phyloP scores from a whole-genome alignment of 1,284 basidiomycete species.

The Ustilago xerochloae region DNA sequence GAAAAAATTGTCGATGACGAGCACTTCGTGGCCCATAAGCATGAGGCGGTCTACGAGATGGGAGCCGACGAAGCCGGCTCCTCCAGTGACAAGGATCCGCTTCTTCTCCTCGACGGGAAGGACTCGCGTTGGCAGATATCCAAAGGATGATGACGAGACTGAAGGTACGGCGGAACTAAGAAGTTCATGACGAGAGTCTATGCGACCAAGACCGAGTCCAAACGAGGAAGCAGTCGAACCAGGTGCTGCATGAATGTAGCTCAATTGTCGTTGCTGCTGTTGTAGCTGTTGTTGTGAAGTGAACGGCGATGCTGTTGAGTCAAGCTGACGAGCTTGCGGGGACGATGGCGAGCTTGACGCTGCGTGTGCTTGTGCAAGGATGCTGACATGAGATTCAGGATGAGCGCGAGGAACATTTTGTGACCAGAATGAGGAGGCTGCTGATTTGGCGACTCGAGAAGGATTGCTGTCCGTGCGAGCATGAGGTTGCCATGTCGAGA shows the following conservation, averaged over 20 bases:
- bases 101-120: conserved; percentile 82
- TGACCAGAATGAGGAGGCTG: conserved; percentile 38
- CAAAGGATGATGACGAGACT: conserved; percentile 22
- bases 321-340: neutral
- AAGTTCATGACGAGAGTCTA: neutral
- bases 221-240: conserved; percentile 18
- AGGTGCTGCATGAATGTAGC: conserved; percentile 46
- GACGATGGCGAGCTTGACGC: neutral
- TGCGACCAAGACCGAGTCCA: conserved; percentile 13
- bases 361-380: conserved; percentile 24
- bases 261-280: conserved; percentile 15
- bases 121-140: conserved; percentile 87
- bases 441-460: conserved; percentile 1
- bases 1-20: conserved; percentile 97
- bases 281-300: neutral
- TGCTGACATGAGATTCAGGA: conserved; percentile 42
- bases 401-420: conserved; percentile 35
- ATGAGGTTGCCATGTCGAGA: conserved; percentile 16
- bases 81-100: conserved; percentile 91
- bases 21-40: conserved; percentile 96
- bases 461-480: conserved; percentile 27
- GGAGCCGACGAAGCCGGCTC: conserved; percentile 94
- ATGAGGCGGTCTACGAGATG: conserved; percentile 93
- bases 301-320: neutral
- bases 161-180: neutral